Evolutionary conservation across 208 protist species (phyloP).

Genomic region (Angomonas ambiguus): DNA sequence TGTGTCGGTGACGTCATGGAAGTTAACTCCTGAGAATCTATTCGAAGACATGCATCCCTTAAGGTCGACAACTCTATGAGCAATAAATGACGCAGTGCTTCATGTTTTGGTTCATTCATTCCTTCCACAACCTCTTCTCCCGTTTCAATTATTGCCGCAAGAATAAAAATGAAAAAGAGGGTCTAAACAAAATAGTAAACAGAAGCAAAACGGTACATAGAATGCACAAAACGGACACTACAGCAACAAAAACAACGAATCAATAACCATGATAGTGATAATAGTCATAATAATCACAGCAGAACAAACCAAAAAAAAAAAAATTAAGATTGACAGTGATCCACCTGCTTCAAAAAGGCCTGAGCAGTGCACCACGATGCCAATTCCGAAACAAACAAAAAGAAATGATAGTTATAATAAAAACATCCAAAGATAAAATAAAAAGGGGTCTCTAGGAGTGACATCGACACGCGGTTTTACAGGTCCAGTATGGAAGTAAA

Average conservation of each 20-base stretch:
- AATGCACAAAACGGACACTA: constrained; percentile 14
- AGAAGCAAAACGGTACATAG: constrained; percentile 16
- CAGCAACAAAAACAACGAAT: too few relatives aligned
- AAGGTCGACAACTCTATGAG: constrained; percentile 26
- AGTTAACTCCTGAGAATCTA: not conserved
- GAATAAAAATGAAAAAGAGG: not conserved
- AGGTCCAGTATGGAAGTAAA: too few relatives aligned
- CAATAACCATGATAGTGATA: too few relatives aligned
- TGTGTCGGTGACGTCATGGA: not conserved
- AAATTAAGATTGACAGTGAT: too few relatives aligned
- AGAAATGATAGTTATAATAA: not conserved
- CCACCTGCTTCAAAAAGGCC: too few relatives aligned
- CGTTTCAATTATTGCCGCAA: not conserved
- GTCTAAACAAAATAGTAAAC: too few relatives aligned
- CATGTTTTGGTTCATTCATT: not conserved
- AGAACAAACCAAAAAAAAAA: not conserved
- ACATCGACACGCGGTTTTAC: too few relatives aligned
- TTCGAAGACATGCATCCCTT: not conserved
- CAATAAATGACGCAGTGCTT: constrained; percentile 27
- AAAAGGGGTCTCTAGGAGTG: too few relatives aligned
- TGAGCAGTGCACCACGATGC: too few relatives aligned
- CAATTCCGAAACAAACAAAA: too few relatives aligned
- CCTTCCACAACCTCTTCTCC: not conserved
- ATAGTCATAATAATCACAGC: not conserved
- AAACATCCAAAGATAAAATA: not conserved